These are phyloP conservation scores for Leccinum disarticulatum DNA, from an alignment of 768 basidiomycete genomes.

Conservation along the genomic window DNA sequence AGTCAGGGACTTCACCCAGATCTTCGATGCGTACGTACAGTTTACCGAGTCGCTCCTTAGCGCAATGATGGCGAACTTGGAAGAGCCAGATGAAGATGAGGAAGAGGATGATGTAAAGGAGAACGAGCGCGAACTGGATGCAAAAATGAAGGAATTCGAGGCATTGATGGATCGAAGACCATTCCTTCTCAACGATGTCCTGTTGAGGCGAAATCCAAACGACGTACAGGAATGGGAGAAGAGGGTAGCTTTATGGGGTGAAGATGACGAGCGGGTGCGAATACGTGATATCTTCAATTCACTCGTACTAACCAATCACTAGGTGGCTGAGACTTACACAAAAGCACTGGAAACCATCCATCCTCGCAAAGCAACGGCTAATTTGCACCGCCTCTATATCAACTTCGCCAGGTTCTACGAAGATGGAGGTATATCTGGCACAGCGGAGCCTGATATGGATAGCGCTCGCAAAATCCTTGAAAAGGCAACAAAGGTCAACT, in stretches of 20 bases:
- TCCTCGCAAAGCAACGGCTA: conserved; percentile 87
- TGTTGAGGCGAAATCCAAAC: conserved; percentile 90
- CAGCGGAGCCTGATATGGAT: conserved; percentile 79
- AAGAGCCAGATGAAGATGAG: conserved; percentile 70
- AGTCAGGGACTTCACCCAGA: conserved; percentile 95
- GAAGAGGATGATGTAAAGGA: conserved; percentile 76
- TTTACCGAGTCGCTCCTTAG: conserved; percentile 89
- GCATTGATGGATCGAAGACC: conserved; percentile 92
- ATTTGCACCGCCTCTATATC: conserved; percentile 85
- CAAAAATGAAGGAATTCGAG: conserved; percentile 90
- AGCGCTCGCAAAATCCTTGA: conserved; percentile 92
- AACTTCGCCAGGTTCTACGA: conserved; percentile 99
- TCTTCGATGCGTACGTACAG: conserved; percentile 95
- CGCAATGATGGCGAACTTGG: conserved; percentile 84
- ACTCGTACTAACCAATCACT: conserved; percentile 5
- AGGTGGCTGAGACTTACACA: conserved; percentile 94
- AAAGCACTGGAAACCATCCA: conserved; percentile 84
- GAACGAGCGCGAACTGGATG: conserved; percentile 81
- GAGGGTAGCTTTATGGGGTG: conserved; percentile 87
- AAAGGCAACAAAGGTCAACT: conserved; percentile 88
- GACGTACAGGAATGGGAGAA: conserved; percentile 99
- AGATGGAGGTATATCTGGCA: conserved; percentile 80
- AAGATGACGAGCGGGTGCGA: conserved; percentile 87
- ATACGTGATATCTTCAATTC: background rate
- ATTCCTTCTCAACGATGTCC: conserved; percentile 94